Base-by-base conservation (phyloP, 169 alveolate genomes). In the Amoebophrya sp. region DNA sequence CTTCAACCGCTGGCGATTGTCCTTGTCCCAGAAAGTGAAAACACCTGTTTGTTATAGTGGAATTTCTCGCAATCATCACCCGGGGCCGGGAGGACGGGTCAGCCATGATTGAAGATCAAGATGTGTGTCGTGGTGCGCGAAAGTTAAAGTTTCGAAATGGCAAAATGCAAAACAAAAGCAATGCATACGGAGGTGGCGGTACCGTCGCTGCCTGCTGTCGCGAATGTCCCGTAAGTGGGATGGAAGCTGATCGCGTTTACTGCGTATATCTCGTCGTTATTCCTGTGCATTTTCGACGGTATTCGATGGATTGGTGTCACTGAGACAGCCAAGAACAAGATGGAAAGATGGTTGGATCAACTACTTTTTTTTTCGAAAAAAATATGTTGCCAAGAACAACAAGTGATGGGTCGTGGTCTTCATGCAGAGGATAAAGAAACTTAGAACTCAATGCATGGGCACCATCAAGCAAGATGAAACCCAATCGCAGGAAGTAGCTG, bases 131-230 rank as follows among this genome's bases (percentile, higher is more conserved):
- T n/a, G n/a, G n/a, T n/a, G n/a, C n/a, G n/a, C n/a, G n/a, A n/a
- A n/a, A n/a, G n/a, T n/a, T n/a, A n/a, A n/a, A n/a, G n/a, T 18
- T 15, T 45, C 18, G 10, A 18, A 45, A 45, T 45, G 67, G 18
- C 67, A 10, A 18, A 45, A 45, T 45, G 10, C 18, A 15, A 18
- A 45, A 15, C 67, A 45, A 15, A 45, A 45, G 67, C n/a, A 45
- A 45, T 15, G 18, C 67, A 45, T 15, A 45, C 10, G 18, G 67
- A 45, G 18, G 67, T 45, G 18, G 18, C 10, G 40, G 94, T 92
- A 34, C 98, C 98, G 92, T 96, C 98, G 58, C 96, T 94, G 38
- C 98, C 98, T 40, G 94, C 95, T n/a, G 98, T 96, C 20, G 95
- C 95, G 88, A 96, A 95, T 13, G 98, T 95, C 70, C 96, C 95